Evolutionary conservation across 257 asterid species (phyloP).

Genomic region (Solanum corneliomulleri): DNA sequence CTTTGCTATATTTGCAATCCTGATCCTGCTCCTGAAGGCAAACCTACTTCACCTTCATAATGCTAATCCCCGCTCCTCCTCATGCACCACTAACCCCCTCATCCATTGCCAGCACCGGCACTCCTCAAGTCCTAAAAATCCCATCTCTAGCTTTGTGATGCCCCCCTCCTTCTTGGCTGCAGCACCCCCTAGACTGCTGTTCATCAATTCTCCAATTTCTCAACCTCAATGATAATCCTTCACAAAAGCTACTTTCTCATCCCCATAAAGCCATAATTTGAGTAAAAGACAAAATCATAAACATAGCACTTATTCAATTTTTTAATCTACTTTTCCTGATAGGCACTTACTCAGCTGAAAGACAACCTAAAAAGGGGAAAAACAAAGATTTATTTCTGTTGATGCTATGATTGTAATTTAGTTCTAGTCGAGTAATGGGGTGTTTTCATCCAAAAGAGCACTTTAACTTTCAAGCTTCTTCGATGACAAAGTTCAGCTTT

Average conservation of each 20-base stretch:
- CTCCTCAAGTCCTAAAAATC: background rate
- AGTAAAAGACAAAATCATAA: background rate
- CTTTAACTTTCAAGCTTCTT: background rate
- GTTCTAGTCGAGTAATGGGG: background rate
- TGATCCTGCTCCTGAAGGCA: background rate
- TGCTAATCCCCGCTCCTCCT: background rate
- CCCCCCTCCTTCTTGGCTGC: background rate
- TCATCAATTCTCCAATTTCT: too few relatives aligned
- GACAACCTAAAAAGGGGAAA: background rate
- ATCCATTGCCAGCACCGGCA: background rate
- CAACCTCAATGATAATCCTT: background rate
- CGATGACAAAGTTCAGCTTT: background rate
- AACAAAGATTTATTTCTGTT: background rate
- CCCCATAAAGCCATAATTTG: background rate
- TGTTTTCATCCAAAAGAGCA: background rate
- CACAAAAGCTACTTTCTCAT: background rate
- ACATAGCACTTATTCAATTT: background rate
- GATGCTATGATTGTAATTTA: background rate
- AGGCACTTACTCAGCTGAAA: background rate
- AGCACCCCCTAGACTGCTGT: background rate
- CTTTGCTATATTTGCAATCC: background rate
- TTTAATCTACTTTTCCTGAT: background rate
- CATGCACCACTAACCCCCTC: background rate
- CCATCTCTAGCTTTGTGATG: background rate
- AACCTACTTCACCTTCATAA: background rate